These are phyloP conservation scores for Trichoderma afroharzianum DNA, from an alignment of 2,329 filamentous ascomycete genomes.

Conservation along the genomic window DNA sequence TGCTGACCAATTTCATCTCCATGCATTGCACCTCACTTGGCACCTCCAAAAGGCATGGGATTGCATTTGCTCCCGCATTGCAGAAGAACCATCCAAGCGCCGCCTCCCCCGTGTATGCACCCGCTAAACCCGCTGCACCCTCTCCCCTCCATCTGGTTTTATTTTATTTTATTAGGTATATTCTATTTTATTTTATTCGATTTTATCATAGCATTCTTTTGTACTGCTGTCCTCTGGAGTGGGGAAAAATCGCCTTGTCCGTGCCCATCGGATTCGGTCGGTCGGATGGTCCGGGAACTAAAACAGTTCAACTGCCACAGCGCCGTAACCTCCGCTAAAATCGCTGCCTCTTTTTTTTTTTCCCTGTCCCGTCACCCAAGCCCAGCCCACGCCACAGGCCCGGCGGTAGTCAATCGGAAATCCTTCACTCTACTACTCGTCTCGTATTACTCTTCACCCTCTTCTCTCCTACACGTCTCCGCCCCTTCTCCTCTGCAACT, in stretches of 20 bases:
- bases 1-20: slow-evolving; percentile 16
- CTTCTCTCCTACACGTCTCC: background rate
- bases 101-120: slow-evolving; percentile 8
- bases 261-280: slow-evolving; percentile 13
- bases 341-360: background rate
- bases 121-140: slow-evolving; percentile 2
- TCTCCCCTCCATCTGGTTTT: background rate
- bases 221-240: background rate
- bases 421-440: background rate
- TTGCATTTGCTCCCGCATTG: slow-evolving; percentile 4
- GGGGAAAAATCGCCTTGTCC: background rate
- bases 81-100: slow-evolving; percentile 1
- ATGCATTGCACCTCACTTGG: slow-evolving; percentile 5
- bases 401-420: background rate
- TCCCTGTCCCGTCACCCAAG: background rate
- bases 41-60: background rate
- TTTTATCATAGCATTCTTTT: background rate
- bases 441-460: background rate
- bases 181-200: background rate
- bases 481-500: background rate
- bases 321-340: slow-evolving; percentile 18
- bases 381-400: slow-evolving; percentile 2
- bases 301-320: slow-evolving; percentile 13
- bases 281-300: slow-evolving; percentile 23
- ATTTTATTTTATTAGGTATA: background rate